Percentiles rank a stretch among this genome's conserved stretches.
phyloP scores from a whole-genome alignment of 257 asterid species.

The Jacaranda copaia region DNA sequence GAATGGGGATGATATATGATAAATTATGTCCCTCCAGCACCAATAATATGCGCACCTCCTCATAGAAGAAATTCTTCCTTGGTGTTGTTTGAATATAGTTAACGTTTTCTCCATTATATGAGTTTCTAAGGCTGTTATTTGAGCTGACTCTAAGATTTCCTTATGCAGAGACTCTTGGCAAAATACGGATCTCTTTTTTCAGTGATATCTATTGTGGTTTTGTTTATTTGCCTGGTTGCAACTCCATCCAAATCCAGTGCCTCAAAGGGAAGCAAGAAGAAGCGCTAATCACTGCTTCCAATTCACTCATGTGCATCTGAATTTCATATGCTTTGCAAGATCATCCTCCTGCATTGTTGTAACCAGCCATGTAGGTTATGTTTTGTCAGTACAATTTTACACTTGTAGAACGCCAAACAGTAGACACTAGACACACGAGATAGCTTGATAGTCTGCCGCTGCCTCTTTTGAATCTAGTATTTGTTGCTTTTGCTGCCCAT shows the following conservation, averaged over 20 bases:
- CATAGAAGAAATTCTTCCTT: no score
- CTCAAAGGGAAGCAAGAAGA: slow-evolving; percentile 84
- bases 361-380: slow-evolving; percentile 30
- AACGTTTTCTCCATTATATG: not conserved
- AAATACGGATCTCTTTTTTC: slow-evolving; percentile 90
- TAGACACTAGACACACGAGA: slow-evolving; percentile 49
- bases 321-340: slow-evolving; percentile 26
- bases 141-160: slow-evolving; percentile 23
- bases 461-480: slow-evolving; percentile 33
- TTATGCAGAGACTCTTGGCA: slow-evolving; percentile 76
- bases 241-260: slow-evolving; percentile 78
- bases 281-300: slow-evolving; percentile 42
- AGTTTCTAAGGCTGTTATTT: slow-evolving; percentile 2
- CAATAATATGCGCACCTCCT: no score
- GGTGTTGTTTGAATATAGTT: not conserved
- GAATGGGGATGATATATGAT: no score
- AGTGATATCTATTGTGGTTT: slow-evolving; percentile 66
- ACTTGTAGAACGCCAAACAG: slow-evolving; percentile 43
- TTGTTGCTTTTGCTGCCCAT: not conserved
- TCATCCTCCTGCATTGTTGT: slow-evolving; percentile 26
- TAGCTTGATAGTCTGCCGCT: slow-evolving; percentile 39
- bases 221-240: slow-evolving; percentile 60
- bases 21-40: no score
- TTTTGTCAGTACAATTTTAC: slow-evolving; percentile 40
- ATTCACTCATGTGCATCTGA: not conserved